Percentiles rank a stretch among this genome's conserved stretches.
Conservation (phyloP, 2,329 filamentous ascomycete genomes). For the Penicillium sp. region DNA sequence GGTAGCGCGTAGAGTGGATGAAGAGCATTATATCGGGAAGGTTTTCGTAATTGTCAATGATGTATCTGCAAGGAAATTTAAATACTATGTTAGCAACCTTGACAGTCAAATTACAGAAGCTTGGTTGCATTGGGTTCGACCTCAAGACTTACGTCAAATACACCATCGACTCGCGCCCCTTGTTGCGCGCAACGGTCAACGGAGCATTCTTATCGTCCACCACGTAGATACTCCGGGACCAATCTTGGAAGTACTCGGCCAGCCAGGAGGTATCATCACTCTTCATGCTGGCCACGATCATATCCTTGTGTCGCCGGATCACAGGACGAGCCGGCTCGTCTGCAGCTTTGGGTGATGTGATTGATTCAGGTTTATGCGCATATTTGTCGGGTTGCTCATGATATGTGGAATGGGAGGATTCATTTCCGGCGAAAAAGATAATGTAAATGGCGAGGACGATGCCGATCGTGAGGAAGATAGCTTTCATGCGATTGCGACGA, state of each 20-base stretch:
- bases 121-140: neutral
- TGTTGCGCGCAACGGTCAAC: conserved; percentile 56
- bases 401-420: conserved; percentile 23
- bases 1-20: conserved; percentile 48
- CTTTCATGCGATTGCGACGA: conserved; percentile 43
- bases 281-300: conserved; percentile 50
- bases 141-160: conserved; percentile 49
- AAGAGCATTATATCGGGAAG: conserved; percentile 51
- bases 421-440: conserved; percentile 39
- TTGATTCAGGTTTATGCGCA: conserved; percentile 27
- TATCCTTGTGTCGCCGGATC: conserved; percentile 33
- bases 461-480: conserved; percentile 42
- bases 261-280: conserved; percentile 50
- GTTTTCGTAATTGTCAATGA: conserved; percentile 51
- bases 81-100: neutral
- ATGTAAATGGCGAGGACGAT: conserved; percentile 43
- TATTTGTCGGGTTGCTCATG: conserved; percentile 28
- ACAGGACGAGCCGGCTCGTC: conserved; percentile 28
- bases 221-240: conserved; percentile 62
- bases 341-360: conserved; percentile 25
- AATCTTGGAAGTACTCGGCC: conserved; percentile 49
- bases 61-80: conserved; percentile 39
- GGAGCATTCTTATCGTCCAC: conserved; percentile 57
- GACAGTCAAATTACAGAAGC: neutral
- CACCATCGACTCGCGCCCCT: conserved; percentile 53